These are phyloP conservation scores for Heteromeles arbutifolia DNA, from an alignment of 306 rosid species.

Conservation along the genomic window DNA sequence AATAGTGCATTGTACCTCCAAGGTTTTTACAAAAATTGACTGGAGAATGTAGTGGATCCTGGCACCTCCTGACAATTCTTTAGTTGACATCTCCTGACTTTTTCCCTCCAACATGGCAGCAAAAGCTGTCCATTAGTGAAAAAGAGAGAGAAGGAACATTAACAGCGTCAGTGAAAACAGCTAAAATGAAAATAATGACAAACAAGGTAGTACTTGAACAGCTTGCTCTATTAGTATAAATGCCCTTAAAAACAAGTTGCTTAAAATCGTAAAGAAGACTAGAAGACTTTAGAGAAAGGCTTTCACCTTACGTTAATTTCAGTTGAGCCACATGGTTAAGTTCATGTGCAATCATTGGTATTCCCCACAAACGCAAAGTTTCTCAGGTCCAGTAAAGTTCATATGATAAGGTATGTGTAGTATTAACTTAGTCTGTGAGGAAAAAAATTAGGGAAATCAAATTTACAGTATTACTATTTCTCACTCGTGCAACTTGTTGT, in stretches of 20 bases:
- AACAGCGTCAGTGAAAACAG: not conserved
- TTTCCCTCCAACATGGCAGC: constrained; percentile 37
- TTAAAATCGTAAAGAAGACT: not conserved
- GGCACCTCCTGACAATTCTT: constrained; percentile 39
- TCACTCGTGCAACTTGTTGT: not conserved
- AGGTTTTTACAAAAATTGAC: constrained; percentile 41
- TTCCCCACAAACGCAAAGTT: not conserved
- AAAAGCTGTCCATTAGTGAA: constrained; percentile 26
- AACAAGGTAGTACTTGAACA: not conserved
- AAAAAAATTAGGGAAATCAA: not conserved
- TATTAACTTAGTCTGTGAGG: not conserved
- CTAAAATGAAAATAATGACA: not conserved
- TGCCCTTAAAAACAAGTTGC: not conserved
- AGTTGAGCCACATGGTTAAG: not conserved
- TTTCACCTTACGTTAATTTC: not conserved
- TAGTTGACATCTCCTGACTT: constrained; percentile 26
- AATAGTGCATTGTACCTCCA: constrained; percentile 27
- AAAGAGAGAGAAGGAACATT: not conserved
- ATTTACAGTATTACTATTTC: not conserved
- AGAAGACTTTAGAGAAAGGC: not conserved
- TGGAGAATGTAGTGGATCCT: constrained; percentile 42
- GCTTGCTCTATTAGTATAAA: not conserved
- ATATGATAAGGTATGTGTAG: not conserved
- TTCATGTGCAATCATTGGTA: not conserved
- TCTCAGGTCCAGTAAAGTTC: not conserved